A percentile compares a stretch with the other conserved stretches of the same genome.
Conservation (phyloP, 768 basidiomycete genomes). For the Hortiboletus flavorubellus region DNA sequence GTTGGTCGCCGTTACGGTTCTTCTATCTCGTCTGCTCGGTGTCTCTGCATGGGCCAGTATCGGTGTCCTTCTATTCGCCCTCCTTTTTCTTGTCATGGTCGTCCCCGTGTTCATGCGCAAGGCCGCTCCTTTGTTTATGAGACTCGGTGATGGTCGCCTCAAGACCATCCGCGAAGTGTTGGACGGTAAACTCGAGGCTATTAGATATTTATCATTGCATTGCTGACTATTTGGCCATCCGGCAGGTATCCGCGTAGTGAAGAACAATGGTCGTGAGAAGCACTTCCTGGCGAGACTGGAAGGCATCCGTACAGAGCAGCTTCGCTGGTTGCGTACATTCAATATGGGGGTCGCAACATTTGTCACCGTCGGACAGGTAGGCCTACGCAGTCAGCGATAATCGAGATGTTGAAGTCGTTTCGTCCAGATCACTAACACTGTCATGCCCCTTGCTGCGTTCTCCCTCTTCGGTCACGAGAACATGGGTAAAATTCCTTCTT, state of each 20-base stretch:
- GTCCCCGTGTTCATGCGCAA: conserved; percentile 33
- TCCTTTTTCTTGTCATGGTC: conserved; percentile 27
- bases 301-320: conserved; percentile 23
- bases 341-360: conserved; percentile 23
- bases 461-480: conserved; percentile 28
- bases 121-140: conserved; percentile 28
- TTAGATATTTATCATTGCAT: neutral
- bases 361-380: conserved; percentile 26
- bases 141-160: conserved; percentile 27
- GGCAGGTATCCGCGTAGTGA: conserved; percentile 27
- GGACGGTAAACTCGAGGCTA: conserved; percentile 15
- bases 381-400: neutral
- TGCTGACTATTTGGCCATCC: neutral
- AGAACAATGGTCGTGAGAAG: conserved; percentile 28
- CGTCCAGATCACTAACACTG: conserved; percentile 22
- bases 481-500: conserved; percentile 19
- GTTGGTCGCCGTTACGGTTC: conserved; percentile 17
- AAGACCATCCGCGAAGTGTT: conserved; percentile 28
- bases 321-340: conserved; percentile 24
- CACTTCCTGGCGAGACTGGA: conserved; percentile 23
- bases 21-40: conserved; percentile 27
- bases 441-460: conserved; percentile 33
- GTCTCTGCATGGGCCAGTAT: conserved; percentile 29
- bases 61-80: conserved; percentile 23
- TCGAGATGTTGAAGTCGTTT: conserved; percentile 2